phyloP scores from a whole-genome alignment of 2,329 filamentous ascomycete genomes.

The Escovopsis sp. region DNA sequence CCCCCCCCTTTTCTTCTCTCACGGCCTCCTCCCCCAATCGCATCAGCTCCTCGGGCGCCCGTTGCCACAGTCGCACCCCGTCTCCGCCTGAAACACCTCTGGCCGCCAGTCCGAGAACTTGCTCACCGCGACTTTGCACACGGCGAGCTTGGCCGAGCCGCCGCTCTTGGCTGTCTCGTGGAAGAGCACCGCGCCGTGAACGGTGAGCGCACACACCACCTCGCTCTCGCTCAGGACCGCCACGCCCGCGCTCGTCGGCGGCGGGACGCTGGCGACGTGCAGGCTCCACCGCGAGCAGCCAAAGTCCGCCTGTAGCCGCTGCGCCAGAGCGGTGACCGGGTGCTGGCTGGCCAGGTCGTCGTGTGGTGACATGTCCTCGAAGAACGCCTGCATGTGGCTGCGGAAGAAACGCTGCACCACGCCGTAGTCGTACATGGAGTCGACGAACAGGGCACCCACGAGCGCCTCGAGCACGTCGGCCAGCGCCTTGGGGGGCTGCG shows the following conservation, averaged over 20 bases:
- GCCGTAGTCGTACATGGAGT: conserved; percentile 63
- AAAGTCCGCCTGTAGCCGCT: conserved; percentile 47
- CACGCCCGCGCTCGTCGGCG: conserved; percentile 25
- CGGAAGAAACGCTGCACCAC: conserved; percentile 66
- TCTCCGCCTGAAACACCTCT: conserved; percentile 2
- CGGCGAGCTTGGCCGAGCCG: conserved; percentile 58
- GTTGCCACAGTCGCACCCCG: conserved; percentile 4
- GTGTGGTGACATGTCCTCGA: conserved; percentile 61
- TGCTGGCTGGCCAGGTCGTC: conserved; percentile 79
- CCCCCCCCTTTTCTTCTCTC: too few relatives aligned
- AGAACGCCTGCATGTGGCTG: conserved; percentile 60
- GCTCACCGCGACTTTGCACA: conserved; percentile 31
- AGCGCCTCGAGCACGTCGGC: conserved; percentile 84
- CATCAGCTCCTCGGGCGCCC: too few relatives aligned
- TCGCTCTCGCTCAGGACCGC: conserved; percentile 27
- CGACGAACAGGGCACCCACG: conserved; percentile 81
- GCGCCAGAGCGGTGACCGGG: conserved; percentile 59
- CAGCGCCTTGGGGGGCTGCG: conserved; percentile 56
- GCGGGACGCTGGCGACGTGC: conserved; percentile 30
- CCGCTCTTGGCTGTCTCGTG: conserved; percentile 46
- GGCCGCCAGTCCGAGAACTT: background rate
- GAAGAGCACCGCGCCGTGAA: conserved; percentile 58
- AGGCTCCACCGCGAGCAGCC: conserved; percentile 48
- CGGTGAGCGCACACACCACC: conserved; percentile 57
- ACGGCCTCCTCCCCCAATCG: background rate